These are phyloP conservation scores for Ascobolus immersus DNA, from an alignment of 495 filamentous ascomycete genomes.

Conservation along the genomic window DNA sequence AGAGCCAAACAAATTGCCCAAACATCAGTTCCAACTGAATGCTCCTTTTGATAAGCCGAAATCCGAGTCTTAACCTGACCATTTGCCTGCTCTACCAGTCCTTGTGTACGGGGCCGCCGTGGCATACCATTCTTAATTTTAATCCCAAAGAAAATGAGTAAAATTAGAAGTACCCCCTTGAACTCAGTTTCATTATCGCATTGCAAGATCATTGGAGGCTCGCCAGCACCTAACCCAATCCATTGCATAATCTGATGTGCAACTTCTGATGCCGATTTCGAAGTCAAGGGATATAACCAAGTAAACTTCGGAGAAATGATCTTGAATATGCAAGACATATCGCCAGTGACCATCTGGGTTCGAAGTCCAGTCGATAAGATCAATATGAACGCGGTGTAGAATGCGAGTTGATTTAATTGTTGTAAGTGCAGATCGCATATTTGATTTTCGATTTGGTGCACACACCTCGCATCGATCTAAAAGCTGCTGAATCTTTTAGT, in stretches of 20 bases:
- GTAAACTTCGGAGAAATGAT: conserved; percentile 7
- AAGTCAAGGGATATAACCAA: background rate
- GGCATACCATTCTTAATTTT: conserved; percentile 3
- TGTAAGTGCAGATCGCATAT: too few species aligned
- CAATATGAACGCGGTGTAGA: too few species aligned
- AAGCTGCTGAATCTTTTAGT: too few species aligned
- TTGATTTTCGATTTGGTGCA: too few species aligned
- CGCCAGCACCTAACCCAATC: conserved; percentile 2
- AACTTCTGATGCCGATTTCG: conserved; percentile 1
- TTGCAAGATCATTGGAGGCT: conserved; percentile 4
- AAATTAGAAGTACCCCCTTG: conserved; percentile 3
- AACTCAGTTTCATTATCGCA: conserved; percentile 8
- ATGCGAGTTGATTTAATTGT: too few species aligned
- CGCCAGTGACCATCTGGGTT: too few species aligned
- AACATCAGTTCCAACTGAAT: too few species aligned
- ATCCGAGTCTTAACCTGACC: conserved; percentile 2
- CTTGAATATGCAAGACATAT: conserved; percentile 11
- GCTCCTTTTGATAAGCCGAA: too few species aligned
- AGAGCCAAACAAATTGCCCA: too few species aligned
- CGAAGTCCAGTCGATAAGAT: too few species aligned
- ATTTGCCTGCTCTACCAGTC: conserved; percentile 5
- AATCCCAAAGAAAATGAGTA: conserved; percentile 3
- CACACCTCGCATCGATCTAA: too few species aligned
- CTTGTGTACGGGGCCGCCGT: conserved; percentile 2
- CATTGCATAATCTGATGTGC: background rate